These are phyloP conservation scores for Wallacemonas rigidus DNA, from an alignment of 208 protist genomes.

Conservation along the genomic window DNA sequence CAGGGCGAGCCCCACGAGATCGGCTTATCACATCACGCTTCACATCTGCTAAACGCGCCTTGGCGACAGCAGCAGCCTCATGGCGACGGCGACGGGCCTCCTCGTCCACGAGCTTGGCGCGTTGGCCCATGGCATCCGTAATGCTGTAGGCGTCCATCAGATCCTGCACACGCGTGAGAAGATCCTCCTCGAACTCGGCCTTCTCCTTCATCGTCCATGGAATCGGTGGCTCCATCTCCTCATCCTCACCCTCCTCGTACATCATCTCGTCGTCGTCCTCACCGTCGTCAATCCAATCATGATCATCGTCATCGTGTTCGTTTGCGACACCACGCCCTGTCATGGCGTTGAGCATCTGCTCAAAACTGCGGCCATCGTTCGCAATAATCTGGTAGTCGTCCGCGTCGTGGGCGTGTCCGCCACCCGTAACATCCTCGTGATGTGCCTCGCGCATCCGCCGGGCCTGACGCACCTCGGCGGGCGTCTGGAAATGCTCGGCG, in stretches of 20 bases:
- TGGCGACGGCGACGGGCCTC: conserved; percentile 14
- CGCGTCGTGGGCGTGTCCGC: conserved; percentile 18
- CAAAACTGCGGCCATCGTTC: conserved; percentile 28
- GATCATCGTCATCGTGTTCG: conserved; percentile 26
- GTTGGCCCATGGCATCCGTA: conserved; percentile 40
- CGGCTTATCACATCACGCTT: conserved; percentile 2
- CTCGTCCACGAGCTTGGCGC: conserved; percentile 18
- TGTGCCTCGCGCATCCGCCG: conserved; percentile 11
- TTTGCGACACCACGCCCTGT: neutral
- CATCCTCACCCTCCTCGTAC: conserved; percentile 7
- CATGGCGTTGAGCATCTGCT: conserved; percentile 9
- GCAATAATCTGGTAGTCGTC: conserved; percentile 41
- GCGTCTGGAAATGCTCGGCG: conserved; percentile 49
- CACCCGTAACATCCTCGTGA: neutral
- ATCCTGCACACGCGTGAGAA: conserved; percentile 35
- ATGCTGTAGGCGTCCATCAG: conserved; percentile 38
- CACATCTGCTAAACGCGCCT: conserved; percentile 19
- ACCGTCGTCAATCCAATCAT: conserved; percentile 20
- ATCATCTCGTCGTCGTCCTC: conserved; percentile 24
- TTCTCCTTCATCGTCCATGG: conserved; percentile 50
- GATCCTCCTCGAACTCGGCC: conserved; percentile 45
- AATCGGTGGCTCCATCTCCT: neutral
- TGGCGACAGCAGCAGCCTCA: conserved; percentile 21
- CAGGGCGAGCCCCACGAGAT: neutral
- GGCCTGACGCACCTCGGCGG: conserved; percentile 46